A percentile compares a stretch with the other conserved stretches of the same genome.
phyloP scores from a whole-genome alignment of 768 basidiomycete species.

The Clitopilus hobsonii region DNA sequence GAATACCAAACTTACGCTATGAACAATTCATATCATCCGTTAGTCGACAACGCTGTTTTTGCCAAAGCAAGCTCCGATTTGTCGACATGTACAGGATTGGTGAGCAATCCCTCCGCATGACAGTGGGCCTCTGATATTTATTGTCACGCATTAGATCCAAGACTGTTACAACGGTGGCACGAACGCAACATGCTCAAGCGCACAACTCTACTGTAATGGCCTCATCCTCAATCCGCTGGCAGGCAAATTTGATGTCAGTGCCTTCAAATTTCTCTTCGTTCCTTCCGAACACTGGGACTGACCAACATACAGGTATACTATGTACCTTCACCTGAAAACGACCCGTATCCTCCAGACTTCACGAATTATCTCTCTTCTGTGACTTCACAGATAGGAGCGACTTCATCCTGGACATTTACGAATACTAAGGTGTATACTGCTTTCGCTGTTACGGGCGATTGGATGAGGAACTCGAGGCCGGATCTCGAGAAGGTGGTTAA shows the following conservation, averaged over 20 bases:
- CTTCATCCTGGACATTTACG: slow-evolving; percentile 32
- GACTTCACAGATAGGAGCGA: slow-evolving; percentile 35
- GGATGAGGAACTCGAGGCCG: slow-evolving; percentile 49
- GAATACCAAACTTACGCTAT: slow-evolving; percentile 52
- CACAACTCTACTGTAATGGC: slow-evolving; percentile 56
- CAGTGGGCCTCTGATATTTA: neutral
- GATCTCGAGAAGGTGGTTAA: slow-evolving; percentile 54
- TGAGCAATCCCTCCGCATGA: slow-evolving; percentile 10
- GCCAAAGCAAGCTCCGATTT: slow-evolving; percentile 36
- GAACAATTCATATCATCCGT: slow-evolving; percentile 51
- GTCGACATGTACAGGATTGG: slow-evolving; percentile 43
- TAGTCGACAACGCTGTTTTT: slow-evolving; percentile 40
- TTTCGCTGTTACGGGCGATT: slow-evolving; percentile 34
- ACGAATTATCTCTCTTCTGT: slow-evolving; percentile 24
- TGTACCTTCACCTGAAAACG: slow-evolving; percentile 37
- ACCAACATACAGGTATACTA: slow-evolving; percentile 35
- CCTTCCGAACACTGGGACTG: neutral
- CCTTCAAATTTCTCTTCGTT: neutral
- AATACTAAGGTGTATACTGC: slow-evolving; percentile 34
- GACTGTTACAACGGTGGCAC: slow-evolving; percentile 44
- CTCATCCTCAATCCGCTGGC: slow-evolving; percentile 48
- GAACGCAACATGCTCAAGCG: slow-evolving; percentile 46
- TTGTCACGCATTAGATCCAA: slow-evolving; percentile 39
- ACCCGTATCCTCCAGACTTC: slow-evolving; percentile 46
- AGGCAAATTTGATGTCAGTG: slow-evolving; percentile 48